These are phyloP conservation scores for Penicillium concentricum DNA, from an alignment of 2,329 filamentous ascomycete species.

Conservation along the genomic window DNA sequence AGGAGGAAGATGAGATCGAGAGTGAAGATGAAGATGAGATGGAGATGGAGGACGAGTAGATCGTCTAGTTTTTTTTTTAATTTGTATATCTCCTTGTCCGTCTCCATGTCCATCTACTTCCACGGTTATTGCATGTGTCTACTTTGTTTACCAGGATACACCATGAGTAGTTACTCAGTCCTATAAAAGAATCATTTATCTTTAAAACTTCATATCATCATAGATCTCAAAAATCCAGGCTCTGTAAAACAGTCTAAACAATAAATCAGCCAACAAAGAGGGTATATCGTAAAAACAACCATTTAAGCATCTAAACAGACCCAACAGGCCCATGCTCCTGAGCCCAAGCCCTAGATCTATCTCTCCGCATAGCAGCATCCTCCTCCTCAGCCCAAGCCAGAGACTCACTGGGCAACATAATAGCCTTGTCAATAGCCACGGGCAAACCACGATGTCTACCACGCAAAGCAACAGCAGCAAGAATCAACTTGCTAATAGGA, in stretches of 20 bases:
- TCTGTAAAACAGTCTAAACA: constrained; percentile 3
- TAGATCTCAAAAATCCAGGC: background rate
- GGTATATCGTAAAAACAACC: background rate
- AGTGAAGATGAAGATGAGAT: constrained; percentile 26
- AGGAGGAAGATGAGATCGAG: constrained; percentile 22
- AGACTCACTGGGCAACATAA: constrained; percentile 42
- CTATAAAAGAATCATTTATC: constrained; percentile 12
- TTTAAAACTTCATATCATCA: constrained; percentile 10
- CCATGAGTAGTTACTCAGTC: constrained; percentile 4
- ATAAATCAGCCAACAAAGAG: background rate
- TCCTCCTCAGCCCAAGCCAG: constrained; percentile 45
- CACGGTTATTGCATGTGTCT: constrained; percentile 13
- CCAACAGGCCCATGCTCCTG: constrained; percentile 27
- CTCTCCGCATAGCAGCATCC: constrained; percentile 36
- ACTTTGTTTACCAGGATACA: constrained; percentile 14
- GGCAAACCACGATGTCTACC: constrained; percentile 59
- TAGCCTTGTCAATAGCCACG: constrained; percentile 56
- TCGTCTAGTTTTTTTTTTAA: constrained; percentile 1
- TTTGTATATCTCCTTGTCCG: constrained; percentile 17
- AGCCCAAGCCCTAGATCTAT: constrained; percentile 26
- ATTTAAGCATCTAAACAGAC: constrained; percentile 17
- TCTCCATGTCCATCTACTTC: constrained; percentile 6
- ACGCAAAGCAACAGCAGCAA: constrained; percentile 58
- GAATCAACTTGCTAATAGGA: constrained; percentile 56
- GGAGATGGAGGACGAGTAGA: constrained; percentile 26